A percentile compares a stretch with the other conserved stretches of the same genome.
phyloP scores from a whole-genome alignment of 2,329 filamentous ascomycete genomes.

The Ceratocystis ficicola region DNA sequence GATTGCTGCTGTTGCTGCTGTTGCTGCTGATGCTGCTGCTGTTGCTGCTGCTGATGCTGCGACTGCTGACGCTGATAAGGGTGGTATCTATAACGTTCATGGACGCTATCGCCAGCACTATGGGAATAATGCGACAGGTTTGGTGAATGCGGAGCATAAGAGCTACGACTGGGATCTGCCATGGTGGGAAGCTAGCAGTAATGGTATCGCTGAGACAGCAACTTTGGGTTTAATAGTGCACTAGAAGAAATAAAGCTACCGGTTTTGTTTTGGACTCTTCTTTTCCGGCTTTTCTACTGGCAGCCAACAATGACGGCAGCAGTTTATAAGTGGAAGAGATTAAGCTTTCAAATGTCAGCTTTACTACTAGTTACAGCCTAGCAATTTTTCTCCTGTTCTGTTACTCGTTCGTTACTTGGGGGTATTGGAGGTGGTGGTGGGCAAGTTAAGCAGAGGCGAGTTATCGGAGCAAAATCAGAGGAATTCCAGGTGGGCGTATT shows the following conservation, averaged over 20 bases:
- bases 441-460: not conserved
- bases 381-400: not conserved
- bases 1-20: not conserved
- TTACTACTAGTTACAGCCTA: not conserved
- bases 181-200: not conserved
- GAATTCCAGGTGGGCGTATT: not conserved
- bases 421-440: not conserved
- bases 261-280: not conserved
- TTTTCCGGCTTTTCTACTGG: not conserved
- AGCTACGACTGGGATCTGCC: slow-evolving; percentile 7
- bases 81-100: slow-evolving; percentile 3
- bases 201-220: not conserved
- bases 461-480: not conserved
- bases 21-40: not conserved
- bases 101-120: not conserved
- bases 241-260: not conserved
- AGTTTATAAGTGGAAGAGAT: not conserved
- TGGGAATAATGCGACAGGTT: not conserved
- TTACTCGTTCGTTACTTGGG: not conserved
- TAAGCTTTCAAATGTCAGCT: not conserved
- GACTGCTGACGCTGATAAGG: slow-evolving; percentile 10
- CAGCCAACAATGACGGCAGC: not conserved
- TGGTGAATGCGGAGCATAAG: slow-evolving; percentile 3
- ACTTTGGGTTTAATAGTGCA: not conserved
- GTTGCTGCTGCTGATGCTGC: not conserved